phyloP scores from a whole-genome alignment of 495 filamentous ascomycete genomes.

The Penicillium tannophilum region DNA sequence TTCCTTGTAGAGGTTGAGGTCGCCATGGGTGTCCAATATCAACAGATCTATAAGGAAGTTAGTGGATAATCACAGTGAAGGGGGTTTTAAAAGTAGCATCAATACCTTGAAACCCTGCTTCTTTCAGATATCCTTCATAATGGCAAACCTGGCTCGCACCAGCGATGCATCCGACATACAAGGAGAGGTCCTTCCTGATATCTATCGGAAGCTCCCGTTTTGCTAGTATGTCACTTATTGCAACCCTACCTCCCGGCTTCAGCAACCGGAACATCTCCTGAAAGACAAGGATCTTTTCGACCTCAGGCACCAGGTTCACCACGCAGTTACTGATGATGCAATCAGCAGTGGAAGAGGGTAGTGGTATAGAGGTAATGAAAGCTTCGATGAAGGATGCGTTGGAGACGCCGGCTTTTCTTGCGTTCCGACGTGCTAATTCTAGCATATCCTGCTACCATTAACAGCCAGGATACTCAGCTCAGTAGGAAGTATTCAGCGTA shows the following conservation, averaged over 20 bases:
- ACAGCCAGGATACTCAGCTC: background rate
- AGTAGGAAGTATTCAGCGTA: conserved; percentile 12
- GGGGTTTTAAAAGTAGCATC: background rate
- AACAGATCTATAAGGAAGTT: conserved; percentile 41
- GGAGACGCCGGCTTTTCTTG: conserved; percentile 35
- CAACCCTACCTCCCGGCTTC: conserved; percentile 61
- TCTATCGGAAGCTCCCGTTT: conserved; percentile 53
- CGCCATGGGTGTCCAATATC: conserved; percentile 53
- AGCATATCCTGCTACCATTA: conserved; percentile 49
- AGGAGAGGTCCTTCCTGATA: conserved; percentile 47
- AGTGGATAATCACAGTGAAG: too few species aligned
- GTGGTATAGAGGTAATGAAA: conserved; percentile 53
- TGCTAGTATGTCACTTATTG: conserved; percentile 65
- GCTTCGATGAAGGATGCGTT: conserved; percentile 57
- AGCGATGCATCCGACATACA: conserved; percentile 64
- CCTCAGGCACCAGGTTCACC: conserved; percentile 63
- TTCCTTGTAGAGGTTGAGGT: conserved; percentile 60
- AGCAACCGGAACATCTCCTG: conserved; percentile 63
- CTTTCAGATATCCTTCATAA: conserved; percentile 57
- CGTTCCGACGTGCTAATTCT: conserved; percentile 45
- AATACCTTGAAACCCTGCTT: conserved; percentile 58
- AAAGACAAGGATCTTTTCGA: conserved; percentile 60
- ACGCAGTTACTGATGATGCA: conserved; percentile 68
- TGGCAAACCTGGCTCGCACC: conserved; percentile 56
- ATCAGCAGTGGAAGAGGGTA: conserved; percentile 48